Conservation (phyloP, 108 stramenopile genomes). For the Nannochloropsis gaditana region DNA sequence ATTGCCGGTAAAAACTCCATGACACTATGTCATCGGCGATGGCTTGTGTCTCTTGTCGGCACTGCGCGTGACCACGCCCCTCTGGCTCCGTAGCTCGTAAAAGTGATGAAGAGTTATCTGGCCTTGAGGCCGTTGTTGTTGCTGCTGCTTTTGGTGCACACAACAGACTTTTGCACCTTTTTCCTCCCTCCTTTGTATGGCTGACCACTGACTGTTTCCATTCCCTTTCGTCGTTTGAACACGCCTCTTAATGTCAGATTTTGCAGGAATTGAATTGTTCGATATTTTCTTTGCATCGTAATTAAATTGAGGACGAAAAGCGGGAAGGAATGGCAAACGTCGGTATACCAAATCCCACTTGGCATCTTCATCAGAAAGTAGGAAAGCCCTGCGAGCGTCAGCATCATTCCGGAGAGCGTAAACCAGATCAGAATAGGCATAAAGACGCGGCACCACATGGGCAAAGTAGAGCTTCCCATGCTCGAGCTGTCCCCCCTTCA, state of each 20-base stretch:
- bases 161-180: background rate
- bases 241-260: too few relatives aligned
- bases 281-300: background rate
- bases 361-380: background rate
- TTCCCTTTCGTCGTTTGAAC: too few relatives aligned
- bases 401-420: background rate
- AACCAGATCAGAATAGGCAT: constrained; percentile 9
- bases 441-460: background rate
- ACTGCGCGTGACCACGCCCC: background rate
- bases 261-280: too few relatives aligned
- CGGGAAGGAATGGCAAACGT: background rate
- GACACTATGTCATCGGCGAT: background rate
- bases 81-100: background rate
- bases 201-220: background rate
- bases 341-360: background rate
- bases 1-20: too few relatives aligned
- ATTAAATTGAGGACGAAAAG: background rate
- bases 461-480: background rate
- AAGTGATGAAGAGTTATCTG: background rate
- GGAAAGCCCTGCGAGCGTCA: background rate
- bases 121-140: background rate
- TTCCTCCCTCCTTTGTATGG: background rate
- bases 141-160: background rate
- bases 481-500: background rate
- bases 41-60: background rate